Evolutionary conservation across 306 rosid genomes (phyloP).

Genomic region (Cucurbita ficifolia): DNA sequence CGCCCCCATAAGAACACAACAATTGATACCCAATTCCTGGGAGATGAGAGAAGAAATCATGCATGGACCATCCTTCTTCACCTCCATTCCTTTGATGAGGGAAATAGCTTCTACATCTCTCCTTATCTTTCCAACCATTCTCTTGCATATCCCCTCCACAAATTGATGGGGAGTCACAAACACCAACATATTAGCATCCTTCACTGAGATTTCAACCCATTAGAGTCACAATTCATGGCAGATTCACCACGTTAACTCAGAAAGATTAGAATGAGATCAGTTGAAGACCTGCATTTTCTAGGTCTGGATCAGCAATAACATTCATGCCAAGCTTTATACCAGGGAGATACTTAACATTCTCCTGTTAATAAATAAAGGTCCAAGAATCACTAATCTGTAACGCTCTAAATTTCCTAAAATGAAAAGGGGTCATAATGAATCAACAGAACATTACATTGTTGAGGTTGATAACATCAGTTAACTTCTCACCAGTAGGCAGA

Average conservation of each 20-base stretch:
- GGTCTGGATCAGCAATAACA: conserved; percentile 75
- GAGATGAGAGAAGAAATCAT: conserved; percentile 81
- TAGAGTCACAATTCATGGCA: neutral
- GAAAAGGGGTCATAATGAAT: neutral
- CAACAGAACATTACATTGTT: conserved; percentile 40
- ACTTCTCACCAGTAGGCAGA: conserved; percentile 62
- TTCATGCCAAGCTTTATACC: conserved; percentile 79
- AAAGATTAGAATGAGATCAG: neutral
- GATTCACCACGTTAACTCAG: neutral
- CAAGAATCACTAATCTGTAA: neutral
- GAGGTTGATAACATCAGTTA: conserved; percentile 61
- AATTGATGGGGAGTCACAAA: conserved; percentile 92
- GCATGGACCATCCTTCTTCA: conserved; percentile 88
- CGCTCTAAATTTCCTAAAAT: neutral
- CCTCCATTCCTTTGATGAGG: conserved; percentile 91
- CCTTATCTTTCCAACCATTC: conserved; percentile 47
- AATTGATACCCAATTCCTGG: conserved; percentile 46
- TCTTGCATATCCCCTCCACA: conserved; percentile 78
- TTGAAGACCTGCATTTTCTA: conserved; percentile 53
- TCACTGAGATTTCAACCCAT: conserved; percentile 34
- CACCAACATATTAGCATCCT: conserved; percentile 74
- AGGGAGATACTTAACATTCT: conserved; percentile 82
- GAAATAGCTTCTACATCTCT: conserved; percentile 65
- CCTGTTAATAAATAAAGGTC: conserved; percentile 29
- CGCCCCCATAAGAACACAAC: conserved; percentile 90